Conservation (phyloP, 2,329 filamentous ascomycete genomes). For the Grosmannia serpens region DNA sequence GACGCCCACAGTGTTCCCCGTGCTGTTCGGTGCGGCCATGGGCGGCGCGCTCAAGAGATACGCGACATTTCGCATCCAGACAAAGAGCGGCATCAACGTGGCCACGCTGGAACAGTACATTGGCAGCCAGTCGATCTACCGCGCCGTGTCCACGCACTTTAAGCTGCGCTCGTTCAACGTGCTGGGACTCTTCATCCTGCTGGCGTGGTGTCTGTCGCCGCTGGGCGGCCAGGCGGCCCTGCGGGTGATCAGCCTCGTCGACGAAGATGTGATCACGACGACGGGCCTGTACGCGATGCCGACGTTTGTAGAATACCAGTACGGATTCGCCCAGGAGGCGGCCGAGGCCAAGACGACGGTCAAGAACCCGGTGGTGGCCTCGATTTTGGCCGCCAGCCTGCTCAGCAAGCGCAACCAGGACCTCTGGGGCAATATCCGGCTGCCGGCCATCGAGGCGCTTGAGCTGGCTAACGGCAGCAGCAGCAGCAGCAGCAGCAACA, state of each 20-base stretch:
- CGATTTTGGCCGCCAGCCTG: conserved; percentile 1
- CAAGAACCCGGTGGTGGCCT: not conserved
- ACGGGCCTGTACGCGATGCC: not conserved
- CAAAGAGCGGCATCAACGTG: conserved; percentile 13
- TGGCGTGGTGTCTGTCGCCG: conserved; percentile 20
- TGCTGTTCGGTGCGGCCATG: conserved; percentile 18
- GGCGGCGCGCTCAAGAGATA: conserved; percentile 16
- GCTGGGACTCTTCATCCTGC: conserved; percentile 14
- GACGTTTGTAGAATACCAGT: conserved; percentile 1
- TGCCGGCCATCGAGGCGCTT: conserved; percentile 5
- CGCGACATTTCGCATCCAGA: conserved; percentile 17
- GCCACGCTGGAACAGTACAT: conserved; percentile 18
- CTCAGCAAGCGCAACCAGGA: conserved; percentile 6
- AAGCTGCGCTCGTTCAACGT: conserved; percentile 16
- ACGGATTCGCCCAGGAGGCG: not conserved
- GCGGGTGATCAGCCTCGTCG: conserved; percentile 8
- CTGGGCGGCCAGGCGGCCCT: conserved; percentile 19
- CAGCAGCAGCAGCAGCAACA: not conserved
- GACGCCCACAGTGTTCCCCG: conserved; percentile 17
- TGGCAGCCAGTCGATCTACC: conserved; percentile 19
- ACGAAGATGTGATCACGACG: conserved; percentile 15
- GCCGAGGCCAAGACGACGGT: not conserved
- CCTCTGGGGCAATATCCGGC: conserved; percentile 7
- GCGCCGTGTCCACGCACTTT: conserved; percentile 16
- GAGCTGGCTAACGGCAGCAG: not conserved